These are phyloP conservation scores for Trichosporon asahii DNA, from an alignment of 1,284 basidiomycete genomes.

Conservation along the genomic window DNA sequence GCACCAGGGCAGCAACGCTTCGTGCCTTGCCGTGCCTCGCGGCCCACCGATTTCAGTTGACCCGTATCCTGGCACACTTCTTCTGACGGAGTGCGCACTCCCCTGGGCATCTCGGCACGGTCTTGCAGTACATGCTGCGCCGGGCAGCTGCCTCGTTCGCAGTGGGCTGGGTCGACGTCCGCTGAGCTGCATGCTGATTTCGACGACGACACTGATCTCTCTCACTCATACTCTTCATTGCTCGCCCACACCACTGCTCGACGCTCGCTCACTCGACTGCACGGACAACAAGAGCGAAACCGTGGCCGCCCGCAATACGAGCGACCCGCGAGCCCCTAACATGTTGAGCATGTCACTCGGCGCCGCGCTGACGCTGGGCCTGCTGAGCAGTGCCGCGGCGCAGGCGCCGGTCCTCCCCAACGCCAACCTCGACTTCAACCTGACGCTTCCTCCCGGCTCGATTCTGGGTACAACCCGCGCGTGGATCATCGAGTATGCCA, in stretches of 20 bases:
- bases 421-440: not conserved
- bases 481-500: not conserved
- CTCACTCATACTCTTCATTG: too few species aligned
- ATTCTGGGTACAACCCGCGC: not conserved
- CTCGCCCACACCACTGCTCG: too few species aligned
- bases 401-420: not conserved
- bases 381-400: not conserved
- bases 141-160: too few species aligned
- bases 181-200: too few species aligned
- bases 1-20: not conserved
- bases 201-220: too few species aligned
- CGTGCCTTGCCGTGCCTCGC: not conserved
- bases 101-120: not conserved
- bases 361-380: not conserved
- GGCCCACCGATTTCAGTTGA: not conserved
- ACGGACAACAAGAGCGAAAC: not conserved
- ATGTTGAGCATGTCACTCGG: not conserved
- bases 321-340: not conserved
- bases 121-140: not conserved
- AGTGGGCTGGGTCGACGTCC: too few species aligned
- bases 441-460: not conserved
- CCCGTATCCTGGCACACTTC: not conserved
- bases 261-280: not conserved
- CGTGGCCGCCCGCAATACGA: not conserved
- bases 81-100: not conserved